Percentiles rank a stretch among this genome's conserved stretches.
These are phyloP conservation scores for Micractinium sp. DNA, from an alignment of 139 green algal species.

Conservation along the genomic window DNA sequence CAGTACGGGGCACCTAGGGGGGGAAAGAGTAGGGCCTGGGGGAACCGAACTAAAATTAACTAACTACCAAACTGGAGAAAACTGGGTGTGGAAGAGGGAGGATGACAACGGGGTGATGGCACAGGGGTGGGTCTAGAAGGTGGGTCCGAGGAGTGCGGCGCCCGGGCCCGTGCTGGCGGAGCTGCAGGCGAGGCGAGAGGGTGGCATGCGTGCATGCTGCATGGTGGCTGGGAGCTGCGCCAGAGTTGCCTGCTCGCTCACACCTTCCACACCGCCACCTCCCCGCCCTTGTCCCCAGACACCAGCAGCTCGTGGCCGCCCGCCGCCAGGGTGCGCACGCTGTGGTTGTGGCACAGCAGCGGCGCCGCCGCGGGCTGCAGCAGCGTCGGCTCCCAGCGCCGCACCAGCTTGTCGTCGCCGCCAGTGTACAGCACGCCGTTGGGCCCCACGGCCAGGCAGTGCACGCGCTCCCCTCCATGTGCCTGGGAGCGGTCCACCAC, in stretches of 20 bases:
- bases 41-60: neutral
- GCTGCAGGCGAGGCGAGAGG: too few relatives aligned
- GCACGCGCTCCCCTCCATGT: slow-evolving; percentile 67
- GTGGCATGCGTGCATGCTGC: too few relatives aligned
- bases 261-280: slow-evolving; percentile 70
- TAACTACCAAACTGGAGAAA: neutral
- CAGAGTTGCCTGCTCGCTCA: slow-evolving; percentile 2
- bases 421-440: slow-evolving; percentile 76
- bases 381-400: slow-evolving; percentile 49
- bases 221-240: neutral
- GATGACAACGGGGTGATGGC: neutral
- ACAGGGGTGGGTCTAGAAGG: neutral
- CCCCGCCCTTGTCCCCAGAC: slow-evolving; percentile 67
- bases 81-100: neutral
- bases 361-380: slow-evolving; percentile 45
- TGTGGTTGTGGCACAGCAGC: slow-evolving; percentile 63
- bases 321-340: slow-evolving; percentile 62
- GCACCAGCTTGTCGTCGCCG: slow-evolving; percentile 70
- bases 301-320: slow-evolving; percentile 60
- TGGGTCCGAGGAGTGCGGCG: neutral
- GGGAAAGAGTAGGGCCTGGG: neutral
- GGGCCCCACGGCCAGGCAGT: slow-evolving; percentile 54
- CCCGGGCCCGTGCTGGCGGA: too few relatives aligned
- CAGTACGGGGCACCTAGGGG: neutral
- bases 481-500: slow-evolving; percentile 54